Base-by-base conservation (phyloP, 768 basidiomycete species). In the Symmetrospora coprosmae region DNA sequence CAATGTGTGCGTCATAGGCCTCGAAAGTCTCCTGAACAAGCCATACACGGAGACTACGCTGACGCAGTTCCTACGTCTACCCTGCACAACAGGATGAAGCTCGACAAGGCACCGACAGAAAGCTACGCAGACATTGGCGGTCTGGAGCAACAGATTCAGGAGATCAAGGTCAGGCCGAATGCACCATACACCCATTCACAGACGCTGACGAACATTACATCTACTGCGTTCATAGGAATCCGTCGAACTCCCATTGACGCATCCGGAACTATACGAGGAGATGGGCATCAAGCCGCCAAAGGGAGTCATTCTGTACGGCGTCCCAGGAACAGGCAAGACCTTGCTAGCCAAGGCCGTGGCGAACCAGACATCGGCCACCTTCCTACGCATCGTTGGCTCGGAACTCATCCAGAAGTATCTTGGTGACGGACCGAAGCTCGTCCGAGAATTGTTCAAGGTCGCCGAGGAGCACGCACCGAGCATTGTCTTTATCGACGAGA, bases 281-380 rank as follows among this genome's bases (percentile, higher is more conserved):
- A 97, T 99, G 94, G 94, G 94, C 58, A 97, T 99, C 74, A 86
- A 86, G 68, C 94, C 92, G n/a, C 94, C 94, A 21, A 97, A 97
- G 73, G 94, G 94, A 75, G 92, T 99, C 71, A 97, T 99, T 66
- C 80, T 99, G 1, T 99, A 97, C 69, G 94, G 94, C 65, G 92
- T 92, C 2, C 94, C 94, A 0, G 94, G 94, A 56, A 97, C 92
- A 13, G 94, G 94, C 56, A 99, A 99, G 76, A 99, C 94, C 0
- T 80, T 99, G 0, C 80, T 99, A 1, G 94, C 94, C 17, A 96
- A 94, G 72, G 92, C 92, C 0, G 90, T 96, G 8, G 91, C 92
- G 30, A 94, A 96, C 72, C 91, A 96, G 74, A 97, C 92, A 37
- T 94, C 90, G 2, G 91, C 92, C 0, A 97, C 91, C 1, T 99